Conservation (phyloP, 805 yeast species). For the Candida boleticola region DNA sequence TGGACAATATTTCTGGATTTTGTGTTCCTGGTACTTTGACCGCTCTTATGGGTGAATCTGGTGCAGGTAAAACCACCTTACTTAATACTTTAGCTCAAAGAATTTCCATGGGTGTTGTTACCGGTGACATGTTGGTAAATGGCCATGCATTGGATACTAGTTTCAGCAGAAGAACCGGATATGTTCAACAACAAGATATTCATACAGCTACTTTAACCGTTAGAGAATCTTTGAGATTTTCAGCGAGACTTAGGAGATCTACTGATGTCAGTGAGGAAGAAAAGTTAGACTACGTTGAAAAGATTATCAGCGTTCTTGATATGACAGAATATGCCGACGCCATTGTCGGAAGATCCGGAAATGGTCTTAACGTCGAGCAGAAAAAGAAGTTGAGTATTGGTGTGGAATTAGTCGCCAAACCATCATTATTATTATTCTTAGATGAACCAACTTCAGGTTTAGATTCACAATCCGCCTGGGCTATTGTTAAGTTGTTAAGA, state of each 20-base stretch:
- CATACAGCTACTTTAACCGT: slow-evolving; percentile 52
- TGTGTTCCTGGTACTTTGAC: slow-evolving; percentile 53
- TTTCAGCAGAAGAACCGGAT: slow-evolving; percentile 55
- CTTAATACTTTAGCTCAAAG: slow-evolving; percentile 54
- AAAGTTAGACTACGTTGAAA: slow-evolving; percentile 52
- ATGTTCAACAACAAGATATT: slow-evolving; percentile 60
- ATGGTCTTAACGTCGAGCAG: slow-evolving; percentile 60
- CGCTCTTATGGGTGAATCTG: slow-evolving; percentile 64
- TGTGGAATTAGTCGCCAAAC: slow-evolving; percentile 70
- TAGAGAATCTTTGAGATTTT: slow-evolving; percentile 50
- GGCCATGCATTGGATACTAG: slow-evolving; percentile 48
- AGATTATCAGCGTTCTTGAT: slow-evolving; percentile 47
- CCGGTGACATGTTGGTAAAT: slow-evolving; percentile 59
- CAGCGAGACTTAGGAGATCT: slow-evolving; percentile 50
- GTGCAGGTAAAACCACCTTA: slow-evolving; percentile 61
- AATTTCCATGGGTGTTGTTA: slow-evolving; percentile 53
- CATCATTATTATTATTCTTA: slow-evolving; percentile 57
- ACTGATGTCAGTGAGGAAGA: slow-evolving; percentile 37
- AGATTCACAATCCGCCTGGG: slow-evolving; percentile 70
- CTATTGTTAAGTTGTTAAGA: slow-evolving; percentile 64
- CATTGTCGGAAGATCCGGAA: slow-evolving; percentile 44
- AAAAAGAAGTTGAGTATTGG: slow-evolving; percentile 68
- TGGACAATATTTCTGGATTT: slow-evolving; percentile 32
- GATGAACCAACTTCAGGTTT: slow-evolving; percentile 78
- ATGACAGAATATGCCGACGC: slow-evolving; percentile 57